phyloP scores from a whole-genome alignment of 2,329 filamentous ascomycete genomes.

The Sporothrix pallida region DNA sequence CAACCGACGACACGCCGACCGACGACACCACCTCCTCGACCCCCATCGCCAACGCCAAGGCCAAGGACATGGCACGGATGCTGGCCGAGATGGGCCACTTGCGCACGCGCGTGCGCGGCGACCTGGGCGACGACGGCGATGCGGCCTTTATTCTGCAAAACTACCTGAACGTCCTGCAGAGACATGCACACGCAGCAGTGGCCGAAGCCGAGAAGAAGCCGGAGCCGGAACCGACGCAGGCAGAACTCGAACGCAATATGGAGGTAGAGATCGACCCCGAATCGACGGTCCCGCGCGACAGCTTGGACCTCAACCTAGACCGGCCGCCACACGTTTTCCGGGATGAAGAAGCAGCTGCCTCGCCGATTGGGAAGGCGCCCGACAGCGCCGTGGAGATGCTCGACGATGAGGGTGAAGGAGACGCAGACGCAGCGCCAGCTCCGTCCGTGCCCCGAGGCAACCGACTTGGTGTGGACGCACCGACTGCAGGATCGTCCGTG shows the following conservation, averaged over 20 bases:
- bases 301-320: constrained; percentile 5
- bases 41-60: constrained; percentile 35
- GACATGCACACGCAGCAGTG: constrained; percentile 54
- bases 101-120: constrained; percentile 44
- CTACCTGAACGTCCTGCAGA: constrained; percentile 71
- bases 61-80: constrained; percentile 45
- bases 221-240: not conserved
- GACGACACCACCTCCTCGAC: not conserved
- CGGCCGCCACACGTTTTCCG: not conserved
- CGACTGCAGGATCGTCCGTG: not conserved
- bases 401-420: constrained; percentile 39
- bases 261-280: no score
- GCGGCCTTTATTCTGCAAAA: constrained; percentile 72
- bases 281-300: not conserved
- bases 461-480: not conserved
- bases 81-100: constrained; percentile 47
- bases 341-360: constrained; percentile 33
- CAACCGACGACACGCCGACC: not conserved
- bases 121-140: constrained; percentile 64
- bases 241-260: no score
- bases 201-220: not conserved
- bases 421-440: not conserved
- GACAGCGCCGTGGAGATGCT: constrained; percentile 51
- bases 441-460: not conserved
- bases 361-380: constrained; percentile 47